These are phyloP conservation scores for Candida anglica DNA, from an alignment of 805 yeast genomes.

Conservation along the genomic window DNA sequence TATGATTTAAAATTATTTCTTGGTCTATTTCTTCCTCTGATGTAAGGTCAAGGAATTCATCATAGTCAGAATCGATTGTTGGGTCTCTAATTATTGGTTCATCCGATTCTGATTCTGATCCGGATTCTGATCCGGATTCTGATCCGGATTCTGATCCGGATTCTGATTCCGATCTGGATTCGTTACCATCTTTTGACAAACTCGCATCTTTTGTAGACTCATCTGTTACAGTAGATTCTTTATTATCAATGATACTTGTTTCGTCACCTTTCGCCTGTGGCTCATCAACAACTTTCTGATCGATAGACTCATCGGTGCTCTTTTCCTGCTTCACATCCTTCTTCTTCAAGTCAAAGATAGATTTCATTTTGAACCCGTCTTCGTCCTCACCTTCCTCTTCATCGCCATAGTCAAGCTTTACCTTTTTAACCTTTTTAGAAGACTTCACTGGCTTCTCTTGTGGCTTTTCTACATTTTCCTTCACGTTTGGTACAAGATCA, in stretches of 20 bases:
- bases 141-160: too few relatives aligned
- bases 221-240: too few relatives aligned
- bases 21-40: slow-evolving; percentile 16
- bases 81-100: slow-evolving; percentile 11
- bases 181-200: too few relatives aligned
- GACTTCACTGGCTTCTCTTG: slow-evolving; percentile 6
- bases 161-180: too few relatives aligned
- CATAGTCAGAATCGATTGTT: slow-evolving; percentile 20
- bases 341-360: slow-evolving; percentile 35
- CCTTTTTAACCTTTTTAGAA: slow-evolving; percentile 15
- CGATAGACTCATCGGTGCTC: slow-evolving; percentile 3
- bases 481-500: slow-evolving; percentile 25
- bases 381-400: slow-evolving; percentile 39
- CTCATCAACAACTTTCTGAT: slow-evolving; percentile 7
- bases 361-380: slow-evolving; percentile 30
- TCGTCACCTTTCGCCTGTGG: slow-evolving; percentile 10
- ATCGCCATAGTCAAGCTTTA: slow-evolving; percentile 31
- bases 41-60: slow-evolving; percentile 19
- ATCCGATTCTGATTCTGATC: too few relatives aligned
- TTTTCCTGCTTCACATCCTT: slow-evolving; percentile 2
- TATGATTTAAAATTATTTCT: too few relatives aligned
- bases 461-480: slow-evolving; percentile 1
- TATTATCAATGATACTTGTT: slow-evolving; percentile 6
- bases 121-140: too few relatives aligned
- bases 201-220: too few relatives aligned